Conservation (phyloP, 352 stramenopile genomes). For the Saprolegnia parasitica region DNA sequence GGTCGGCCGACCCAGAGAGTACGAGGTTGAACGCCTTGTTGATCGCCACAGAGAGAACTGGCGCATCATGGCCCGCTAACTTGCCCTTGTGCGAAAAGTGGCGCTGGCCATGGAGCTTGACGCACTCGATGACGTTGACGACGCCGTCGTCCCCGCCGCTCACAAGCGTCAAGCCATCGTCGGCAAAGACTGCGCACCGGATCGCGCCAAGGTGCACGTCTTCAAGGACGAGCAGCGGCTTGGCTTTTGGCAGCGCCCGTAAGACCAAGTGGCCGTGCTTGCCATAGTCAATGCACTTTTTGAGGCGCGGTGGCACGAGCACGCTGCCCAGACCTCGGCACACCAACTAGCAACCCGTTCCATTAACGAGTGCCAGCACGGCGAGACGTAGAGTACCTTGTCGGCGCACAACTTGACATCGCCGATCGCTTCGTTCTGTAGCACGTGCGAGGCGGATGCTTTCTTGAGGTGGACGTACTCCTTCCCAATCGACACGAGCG, state of each 20-base stretch:
- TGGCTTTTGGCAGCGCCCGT: constrained; percentile 48
- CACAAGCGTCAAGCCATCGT: constrained; percentile 53
- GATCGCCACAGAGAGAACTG: constrained; percentile 57
- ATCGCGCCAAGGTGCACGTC: constrained; percentile 50
- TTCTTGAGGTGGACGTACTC: constrained; percentile 76
- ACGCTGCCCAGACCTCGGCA: constrained; percentile 42
- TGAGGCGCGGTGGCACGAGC: constrained; percentile 64
- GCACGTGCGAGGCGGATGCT: constrained; percentile 34
- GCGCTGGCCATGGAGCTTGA: constrained; percentile 50
- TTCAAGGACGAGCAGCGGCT: constrained; percentile 61
- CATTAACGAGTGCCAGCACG: not conserved
- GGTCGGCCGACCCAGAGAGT: constrained; percentile 52
- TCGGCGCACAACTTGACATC: constrained; percentile 56
- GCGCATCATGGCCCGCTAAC: constrained; percentile 60
- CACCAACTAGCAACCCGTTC: constrained; percentile 39
- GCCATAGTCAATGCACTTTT: constrained; percentile 70
- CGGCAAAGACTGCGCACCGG: constrained; percentile 55
- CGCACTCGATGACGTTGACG: constrained; percentile 68
- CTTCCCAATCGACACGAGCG: constrained; percentile 67
- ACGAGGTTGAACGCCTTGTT: constrained; percentile 72
- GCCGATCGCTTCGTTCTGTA: constrained; percentile 40
- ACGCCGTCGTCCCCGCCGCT: constrained; percentile 62
- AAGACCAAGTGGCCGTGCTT: constrained; percentile 58
- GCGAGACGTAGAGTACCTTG: constrained; percentile 31
- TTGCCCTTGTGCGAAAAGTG: constrained; percentile 66